A percentile compares a stretch with the other conserved stretches of the same genome.
These are phyloP conservation scores for Erysimum pusillum DNA, from an alignment of 441 rosid species.

Conservation along the genomic window DNA sequence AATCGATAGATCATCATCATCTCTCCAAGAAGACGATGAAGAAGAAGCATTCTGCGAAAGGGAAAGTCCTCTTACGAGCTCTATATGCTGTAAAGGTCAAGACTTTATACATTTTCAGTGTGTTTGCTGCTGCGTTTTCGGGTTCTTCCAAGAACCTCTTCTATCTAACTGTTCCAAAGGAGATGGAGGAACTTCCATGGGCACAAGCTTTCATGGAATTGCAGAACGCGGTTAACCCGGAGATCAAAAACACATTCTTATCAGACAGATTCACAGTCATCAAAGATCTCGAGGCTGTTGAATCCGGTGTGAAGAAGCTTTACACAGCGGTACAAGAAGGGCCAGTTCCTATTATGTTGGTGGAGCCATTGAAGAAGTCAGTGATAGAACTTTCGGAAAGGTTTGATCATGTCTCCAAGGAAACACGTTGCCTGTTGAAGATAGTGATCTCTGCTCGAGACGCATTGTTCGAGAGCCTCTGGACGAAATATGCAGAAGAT, in stretches of 20 bases:
- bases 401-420: slow-evolving; percentile 66
- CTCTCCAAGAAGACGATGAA: slow-evolving; percentile 91
- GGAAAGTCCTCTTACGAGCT: slow-evolving; percentile 88
- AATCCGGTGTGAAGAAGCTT: slow-evolving; percentile 56
- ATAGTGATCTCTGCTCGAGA: slow-evolving; percentile 76
- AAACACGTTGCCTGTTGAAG: slow-evolving; percentile 68
- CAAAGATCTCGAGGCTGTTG: slow-evolving; percentile 78
- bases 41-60: no score
- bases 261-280: slow-evolving; percentile 52
- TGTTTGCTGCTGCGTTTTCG: slow-evolving; percentile 79
- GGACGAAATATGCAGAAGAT: slow-evolving; percentile 47
- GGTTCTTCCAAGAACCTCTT: slow-evolving; percentile 65
- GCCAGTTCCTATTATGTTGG: no score
- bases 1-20: no score
- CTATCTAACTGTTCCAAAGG: slow-evolving; percentile 56
- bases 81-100: slow-evolving; percentile 86
- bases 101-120: slow-evolving; percentile 72
- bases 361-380: slow-evolving; percentile 53
- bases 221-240: slow-evolving; percentile 61
- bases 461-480: slow-evolving; percentile 71
- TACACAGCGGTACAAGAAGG: slow-evolving; percentile 65
- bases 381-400: slow-evolving; percentile 56
- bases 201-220: slow-evolving; percentile 61
- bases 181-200: slow-evolving; percentile 76
- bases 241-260: slow-evolving; percentile 54